A percentile compares a stretch with the other conserved stretches of the same genome.
phyloP scores from a whole-genome alignment of 148 eudicot species.

The Suaeda aralocaspica region DNA sequence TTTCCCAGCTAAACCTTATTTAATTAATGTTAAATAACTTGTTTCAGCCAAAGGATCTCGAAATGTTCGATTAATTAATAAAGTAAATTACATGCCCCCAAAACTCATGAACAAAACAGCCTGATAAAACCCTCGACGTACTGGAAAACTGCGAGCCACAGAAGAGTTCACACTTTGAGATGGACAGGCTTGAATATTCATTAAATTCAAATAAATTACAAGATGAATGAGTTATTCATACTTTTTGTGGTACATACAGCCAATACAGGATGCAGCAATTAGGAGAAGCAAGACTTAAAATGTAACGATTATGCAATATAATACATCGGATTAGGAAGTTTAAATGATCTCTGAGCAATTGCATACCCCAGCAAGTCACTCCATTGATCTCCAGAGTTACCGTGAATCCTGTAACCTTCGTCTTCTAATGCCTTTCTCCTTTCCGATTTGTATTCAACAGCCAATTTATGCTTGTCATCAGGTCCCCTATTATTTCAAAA shows the following conservation, averaged over 20 bases:
- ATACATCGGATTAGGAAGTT: conserved; percentile 82
- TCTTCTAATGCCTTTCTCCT: conserved; percentile 60
- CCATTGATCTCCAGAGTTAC: conserved; percentile 95
- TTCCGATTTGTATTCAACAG: conserved; percentile 66
- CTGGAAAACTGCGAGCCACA: too few relatives aligned
- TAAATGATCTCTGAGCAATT: conserved; percentile 61
- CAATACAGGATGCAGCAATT: conserved; percentile 12
- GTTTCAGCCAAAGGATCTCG: too few relatives aligned
- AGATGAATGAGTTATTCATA: background rate
- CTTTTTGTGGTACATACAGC: background rate
- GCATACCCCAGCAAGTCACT: conserved; percentile 81
- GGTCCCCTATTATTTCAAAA: conserved; percentile 39
- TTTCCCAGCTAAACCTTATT: too few relatives aligned
- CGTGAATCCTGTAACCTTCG: conserved; percentile 62
- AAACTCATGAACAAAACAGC: too few relatives aligned
- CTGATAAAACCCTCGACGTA: too few relatives aligned
- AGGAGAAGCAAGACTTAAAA: background rate
- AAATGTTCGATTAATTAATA: too few relatives aligned
- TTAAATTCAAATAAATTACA: background rate
- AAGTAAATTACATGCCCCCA: too few relatives aligned
- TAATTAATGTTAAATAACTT: too few relatives aligned
- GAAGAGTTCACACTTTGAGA: background rate
- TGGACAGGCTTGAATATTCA: background rate
- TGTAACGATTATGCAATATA: conserved; percentile 42
- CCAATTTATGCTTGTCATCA: conserved; percentile 47